phyloP scores from a whole-genome alignment of 83 land plant species.

The Thuja plicata region DNA sequence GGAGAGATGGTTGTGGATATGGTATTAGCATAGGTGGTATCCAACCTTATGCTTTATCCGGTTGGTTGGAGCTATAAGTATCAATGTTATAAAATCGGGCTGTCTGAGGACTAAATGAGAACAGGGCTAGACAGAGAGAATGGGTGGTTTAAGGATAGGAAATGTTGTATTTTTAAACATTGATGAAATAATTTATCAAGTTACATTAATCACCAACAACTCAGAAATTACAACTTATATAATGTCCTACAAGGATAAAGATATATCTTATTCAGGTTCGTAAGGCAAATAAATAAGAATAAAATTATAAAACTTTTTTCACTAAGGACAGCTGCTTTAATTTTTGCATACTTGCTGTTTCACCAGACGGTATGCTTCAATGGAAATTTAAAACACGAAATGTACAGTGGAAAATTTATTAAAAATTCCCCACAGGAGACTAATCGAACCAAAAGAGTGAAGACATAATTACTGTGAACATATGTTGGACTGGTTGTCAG shows the following conservation, averaged over 20 bases:
- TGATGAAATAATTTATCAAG: no score
- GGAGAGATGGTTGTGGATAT: background rate
- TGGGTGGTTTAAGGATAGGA: background rate
- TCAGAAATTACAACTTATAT: background rate
- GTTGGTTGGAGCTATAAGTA: background rate
- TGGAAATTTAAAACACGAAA: background rate
- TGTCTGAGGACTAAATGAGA: background rate
- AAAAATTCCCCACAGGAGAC: background rate
- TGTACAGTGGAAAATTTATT: background rate
- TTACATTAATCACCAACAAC: no score
- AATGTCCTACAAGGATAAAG: background rate
- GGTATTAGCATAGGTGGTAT: background rate
- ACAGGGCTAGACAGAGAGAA: no score
- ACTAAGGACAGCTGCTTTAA: background rate
- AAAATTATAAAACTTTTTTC: background rate
- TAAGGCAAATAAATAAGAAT: background rate
- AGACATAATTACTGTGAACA: background rate
- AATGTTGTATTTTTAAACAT: no score
- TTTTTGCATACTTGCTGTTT: background rate
- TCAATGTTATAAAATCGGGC: background rate
- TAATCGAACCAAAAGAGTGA: background rate
- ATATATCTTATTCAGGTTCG: background rate
- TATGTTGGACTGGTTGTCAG: background rate
- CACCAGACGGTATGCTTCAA: background rate
- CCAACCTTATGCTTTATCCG: background rate